Evolutionary conservation across 176 grass and related monocot genomes (phyloP), one percentile per base, ranked within the genome.

Genomic region (Oryza brachyantha): DNA sequence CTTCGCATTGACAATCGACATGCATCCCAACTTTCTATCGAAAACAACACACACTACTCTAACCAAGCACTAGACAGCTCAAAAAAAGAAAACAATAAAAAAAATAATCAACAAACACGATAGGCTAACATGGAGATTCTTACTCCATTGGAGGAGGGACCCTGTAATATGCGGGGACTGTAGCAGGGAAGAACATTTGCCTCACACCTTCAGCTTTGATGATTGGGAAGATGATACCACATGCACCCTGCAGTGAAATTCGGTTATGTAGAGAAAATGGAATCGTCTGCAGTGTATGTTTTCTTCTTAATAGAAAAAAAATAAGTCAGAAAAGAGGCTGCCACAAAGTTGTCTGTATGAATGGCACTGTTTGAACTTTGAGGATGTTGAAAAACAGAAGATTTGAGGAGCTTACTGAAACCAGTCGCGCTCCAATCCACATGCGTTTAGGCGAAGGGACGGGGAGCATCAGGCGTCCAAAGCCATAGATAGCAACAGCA

Each of bases 171-270:
- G 96, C 90, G 1, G 90, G 92, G 36, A 96, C 90, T 5, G 87
- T 99, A 12, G 90, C 96, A 13, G 96, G 96, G 88, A 99, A 96
- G 81, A 99, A 99, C 96, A 99, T 99, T 46, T 99, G 96, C 84
- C 96, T 87, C 48, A 93, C 92, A 0, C 88, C 96, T 93, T 99
- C 96, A 68, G 92, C 96, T 78, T 93, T 99, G 36, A 99, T 96
- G 64, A 99, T 96, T 3, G 96, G 96, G 80, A 96, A 92, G 79
- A 96, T 99, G 68, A 99, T 99, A 64, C 75, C 96, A 36, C 91
- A 91, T 46, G 96, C 96, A 37, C 81, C 85, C 96, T 98, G 83
- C 78, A 72, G 71, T 31, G 8, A 14, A 80, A 26, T 12, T 38
- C 38, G 3, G 52, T 50, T 37, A 58, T 66, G 75, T 58, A 83